Conservation (phyloP, 768 basidiomycete species). For the Leccinum longicurvipes region DNA sequence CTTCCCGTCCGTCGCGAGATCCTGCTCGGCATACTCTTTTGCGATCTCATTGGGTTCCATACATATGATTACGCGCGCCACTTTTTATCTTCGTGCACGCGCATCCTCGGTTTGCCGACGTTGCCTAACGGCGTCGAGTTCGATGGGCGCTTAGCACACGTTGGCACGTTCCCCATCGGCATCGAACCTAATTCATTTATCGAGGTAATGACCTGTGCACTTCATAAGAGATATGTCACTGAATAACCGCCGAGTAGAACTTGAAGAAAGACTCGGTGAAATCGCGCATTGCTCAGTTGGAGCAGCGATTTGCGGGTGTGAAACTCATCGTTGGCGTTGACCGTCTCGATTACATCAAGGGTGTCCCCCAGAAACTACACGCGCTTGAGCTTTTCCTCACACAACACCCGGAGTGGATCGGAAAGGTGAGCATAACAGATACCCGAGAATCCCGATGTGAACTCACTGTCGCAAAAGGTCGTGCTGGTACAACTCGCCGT, state of each 20-base stretch:
- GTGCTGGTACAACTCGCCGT: constrained; percentile 97
- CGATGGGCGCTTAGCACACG: constrained; percentile 90
- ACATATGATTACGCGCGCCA: constrained; percentile 99
- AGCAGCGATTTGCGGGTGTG: constrained; percentile 88
- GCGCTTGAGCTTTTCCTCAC: constrained; percentile 94
- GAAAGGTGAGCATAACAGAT: constrained; percentile 58
- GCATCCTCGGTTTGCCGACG: constrained; percentile 90
- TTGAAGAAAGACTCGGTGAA: constrained; percentile 77
- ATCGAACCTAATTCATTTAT: constrained; percentile 94
- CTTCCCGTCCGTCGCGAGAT: constrained; percentile 97
- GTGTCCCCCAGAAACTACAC: constrained; percentile 97
- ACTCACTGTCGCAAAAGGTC: constrained; percentile 47
- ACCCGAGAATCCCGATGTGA: not conserved
- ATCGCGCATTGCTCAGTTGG: constrained; percentile 74
- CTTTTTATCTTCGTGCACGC: constrained; percentile 97
- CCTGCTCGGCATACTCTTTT: constrained; percentile 91
- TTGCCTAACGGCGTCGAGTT: constrained; percentile 99
- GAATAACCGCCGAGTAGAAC: constrained; percentile 45
- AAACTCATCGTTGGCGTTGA: constrained; percentile 99
- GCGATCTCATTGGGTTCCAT: constrained; percentile 98
- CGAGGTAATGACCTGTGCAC: constrained; percentile 44
- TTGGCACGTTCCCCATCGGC: constrained; percentile 98
- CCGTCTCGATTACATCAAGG: constrained; percentile 99
- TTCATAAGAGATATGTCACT: not conserved
- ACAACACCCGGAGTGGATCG: constrained; percentile 99